Conservation (phyloP, 2,329 filamentous ascomycete species). For the Dryadomyces quercus-mongolicae region DNA sequence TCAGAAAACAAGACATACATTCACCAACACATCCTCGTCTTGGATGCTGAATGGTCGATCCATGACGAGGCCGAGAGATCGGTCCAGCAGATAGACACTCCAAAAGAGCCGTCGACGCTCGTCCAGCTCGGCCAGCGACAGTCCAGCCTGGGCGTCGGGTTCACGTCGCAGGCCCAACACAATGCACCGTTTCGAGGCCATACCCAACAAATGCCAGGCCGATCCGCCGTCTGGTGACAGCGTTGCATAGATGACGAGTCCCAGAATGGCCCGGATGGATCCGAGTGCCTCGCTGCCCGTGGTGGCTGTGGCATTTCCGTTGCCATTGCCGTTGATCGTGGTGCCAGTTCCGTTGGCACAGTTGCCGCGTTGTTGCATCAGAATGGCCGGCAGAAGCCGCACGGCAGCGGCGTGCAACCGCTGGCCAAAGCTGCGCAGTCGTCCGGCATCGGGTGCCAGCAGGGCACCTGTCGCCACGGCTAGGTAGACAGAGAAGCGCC, state of each 20-base stretch:
- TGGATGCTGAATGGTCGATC: conserved; percentile 3
- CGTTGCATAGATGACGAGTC: conserved; percentile 15
- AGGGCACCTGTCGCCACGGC: conserved; percentile 1
- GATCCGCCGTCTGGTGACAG: conserved; percentile 16
- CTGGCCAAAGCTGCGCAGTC: not conserved
- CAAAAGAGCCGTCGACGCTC: conserved; percentile 1
- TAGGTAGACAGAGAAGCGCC: not conserved
- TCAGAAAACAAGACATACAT: not conserved
- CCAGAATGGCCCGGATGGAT: conserved; percentile 6
- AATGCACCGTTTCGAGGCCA: conserved; percentile 19
- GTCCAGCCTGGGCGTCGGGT: conserved; percentile 1
- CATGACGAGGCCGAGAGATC: not conserved
- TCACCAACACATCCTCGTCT: not conserved
- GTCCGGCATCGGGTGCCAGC: not conserved
- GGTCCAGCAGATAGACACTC: conserved; percentile 2
- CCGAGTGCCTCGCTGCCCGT: not conserved
- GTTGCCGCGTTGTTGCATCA: not conserved
- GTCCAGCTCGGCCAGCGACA: not conserved
- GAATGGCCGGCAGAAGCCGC: conserved; percentile 1
- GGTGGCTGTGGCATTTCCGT: not conserved
- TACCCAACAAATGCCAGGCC: conserved; percentile 18
- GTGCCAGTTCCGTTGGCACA: too few species aligned
- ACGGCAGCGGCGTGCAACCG: conserved; percentile 4
- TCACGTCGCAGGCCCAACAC: conserved; percentile 17
- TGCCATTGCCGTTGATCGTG: not conserved